Evolutionary conservation across 2,329 filamentous ascomycete genomes (phyloP).

Genomic region (Sarocladium brachiariae): DNA sequence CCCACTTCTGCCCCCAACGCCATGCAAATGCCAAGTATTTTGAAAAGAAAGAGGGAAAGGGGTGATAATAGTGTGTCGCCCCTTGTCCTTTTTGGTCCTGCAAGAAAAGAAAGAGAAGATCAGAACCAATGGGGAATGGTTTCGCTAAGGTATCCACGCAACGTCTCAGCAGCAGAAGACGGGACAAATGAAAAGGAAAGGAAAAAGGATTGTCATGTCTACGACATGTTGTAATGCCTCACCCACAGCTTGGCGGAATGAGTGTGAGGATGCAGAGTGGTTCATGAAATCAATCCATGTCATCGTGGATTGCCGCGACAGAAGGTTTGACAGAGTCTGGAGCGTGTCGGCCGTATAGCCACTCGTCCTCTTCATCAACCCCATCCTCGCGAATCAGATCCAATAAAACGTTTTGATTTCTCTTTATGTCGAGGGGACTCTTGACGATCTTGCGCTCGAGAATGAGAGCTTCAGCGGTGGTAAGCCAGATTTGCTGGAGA

Average conservation of each 20-base stretch:
- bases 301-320: constrained; percentile 44
- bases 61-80: not conserved
- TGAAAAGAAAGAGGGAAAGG: not conserved
- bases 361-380: constrained; percentile 52
- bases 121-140: not conserved
- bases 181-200: not conserved
- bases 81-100: not conserved
- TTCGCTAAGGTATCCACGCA: constrained; percentile 6
- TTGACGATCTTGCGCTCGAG: constrained; percentile 52
- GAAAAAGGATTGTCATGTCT: constrained; percentile 4
- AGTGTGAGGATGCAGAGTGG: not conserved
- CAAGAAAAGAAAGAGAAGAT: not conserved
- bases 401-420: constrained; percentile 55
- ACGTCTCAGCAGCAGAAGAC: constrained; percentile 6
- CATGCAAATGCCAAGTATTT: constrained; percentile 6
- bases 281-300: constrained; percentile 28
- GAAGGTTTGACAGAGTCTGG: constrained; percentile 50
- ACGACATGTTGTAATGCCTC: not conserved
- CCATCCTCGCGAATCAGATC: constrained; percentile 59
- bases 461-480: constrained; percentile 56
- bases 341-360: constrained; percentile 50
- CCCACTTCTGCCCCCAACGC: not conserved
- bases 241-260: not conserved
- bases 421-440: constrained; percentile 52
- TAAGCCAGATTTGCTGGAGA: constrained; percentile 55